Conservation (phyloP, 129 eudicot species). For the Flaveria robusta region DNA sequence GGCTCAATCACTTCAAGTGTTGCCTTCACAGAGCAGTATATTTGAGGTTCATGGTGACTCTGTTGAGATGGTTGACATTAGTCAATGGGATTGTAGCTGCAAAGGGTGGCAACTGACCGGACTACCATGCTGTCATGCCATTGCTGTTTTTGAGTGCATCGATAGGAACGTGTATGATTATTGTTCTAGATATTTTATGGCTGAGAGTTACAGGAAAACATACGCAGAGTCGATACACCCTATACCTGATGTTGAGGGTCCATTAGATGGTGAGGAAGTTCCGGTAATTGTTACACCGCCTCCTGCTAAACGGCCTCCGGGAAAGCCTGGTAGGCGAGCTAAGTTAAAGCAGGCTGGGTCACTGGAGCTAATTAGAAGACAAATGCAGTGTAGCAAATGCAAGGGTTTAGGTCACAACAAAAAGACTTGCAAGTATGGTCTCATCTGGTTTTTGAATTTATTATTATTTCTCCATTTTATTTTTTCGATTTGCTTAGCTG, state of each 20-base stretch:
- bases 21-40: constrained; percentile 54
- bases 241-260: constrained; percentile 67
- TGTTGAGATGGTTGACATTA: constrained; percentile 67
- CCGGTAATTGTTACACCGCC: constrained; percentile 70
- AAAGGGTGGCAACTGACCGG: constrained; percentile 87
- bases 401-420: constrained; percentile 95
- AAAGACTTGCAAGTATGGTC: constrained; percentile 78
- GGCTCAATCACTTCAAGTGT: constrained; percentile 49
- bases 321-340: constrained; percentile 60
- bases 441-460: background rate
- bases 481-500: background rate
- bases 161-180: constrained; percentile 69
- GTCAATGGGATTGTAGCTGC: constrained; percentile 84
- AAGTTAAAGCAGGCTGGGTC: constrained; percentile 65
- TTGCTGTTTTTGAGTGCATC: constrained; percentile 65
- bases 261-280: constrained; percentile 44
- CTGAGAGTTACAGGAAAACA: constrained; percentile 63
- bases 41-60: constrained; percentile 79
- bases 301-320: constrained; percentile 74
- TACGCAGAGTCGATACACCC: constrained; percentile 78
- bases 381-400: constrained; percentile 95
- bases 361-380: constrained; percentile 64
- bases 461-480: background rate
- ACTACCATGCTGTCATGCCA: constrained; percentile 87
- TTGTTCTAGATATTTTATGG: constrained; percentile 74